Conservation (phyloP, 352 stramenopile species). For the Thalassiosira pacifica region DNA sequence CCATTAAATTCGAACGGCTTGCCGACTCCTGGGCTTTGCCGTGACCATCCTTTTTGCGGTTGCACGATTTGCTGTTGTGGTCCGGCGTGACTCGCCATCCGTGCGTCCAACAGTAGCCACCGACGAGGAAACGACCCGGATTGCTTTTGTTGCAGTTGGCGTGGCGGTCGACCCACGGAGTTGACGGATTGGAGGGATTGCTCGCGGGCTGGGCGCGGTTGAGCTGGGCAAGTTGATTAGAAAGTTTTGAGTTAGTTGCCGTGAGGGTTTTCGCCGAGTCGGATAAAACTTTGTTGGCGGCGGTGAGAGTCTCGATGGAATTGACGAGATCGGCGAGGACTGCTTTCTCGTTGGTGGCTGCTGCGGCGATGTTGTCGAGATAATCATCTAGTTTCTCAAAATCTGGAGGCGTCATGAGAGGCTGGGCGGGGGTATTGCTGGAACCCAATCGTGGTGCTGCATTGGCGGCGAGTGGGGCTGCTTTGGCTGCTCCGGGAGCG, state of each 20-base stretch:
- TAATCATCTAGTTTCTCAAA: background rate
- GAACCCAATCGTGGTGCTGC: background rate
- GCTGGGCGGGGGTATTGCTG: background rate
- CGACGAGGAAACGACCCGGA: background rate
- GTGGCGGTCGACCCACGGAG: background rate
- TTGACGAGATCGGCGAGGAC: background rate
- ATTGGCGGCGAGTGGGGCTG: background rate
- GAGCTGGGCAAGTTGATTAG: background rate
- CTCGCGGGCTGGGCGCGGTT: too few species aligned
- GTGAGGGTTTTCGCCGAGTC: too few species aligned
- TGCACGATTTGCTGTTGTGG: conserved; percentile 20
- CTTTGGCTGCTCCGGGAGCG: background rate
- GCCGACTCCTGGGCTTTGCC: too few species aligned
- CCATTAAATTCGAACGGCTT: conserved; percentile 30
- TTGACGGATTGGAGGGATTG: too few species aligned
- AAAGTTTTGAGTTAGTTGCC: background rate
- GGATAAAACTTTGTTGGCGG: background rate
- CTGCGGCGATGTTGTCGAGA: conserved; percentile 1
- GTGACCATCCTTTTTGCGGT: conserved; percentile 29
- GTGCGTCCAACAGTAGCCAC: conserved; percentile 9
- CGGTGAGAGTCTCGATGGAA: background rate
- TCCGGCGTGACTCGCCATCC: background rate
- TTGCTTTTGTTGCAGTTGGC: background rate
- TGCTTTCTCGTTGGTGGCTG: conserved; percentile 7
- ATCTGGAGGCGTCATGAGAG: background rate